A percentile compares a stretch with the other conserved stretches of the same genome.
Conservation (phyloP, 257 asterid genomes). For the Marsdenia floribunda region DNA sequence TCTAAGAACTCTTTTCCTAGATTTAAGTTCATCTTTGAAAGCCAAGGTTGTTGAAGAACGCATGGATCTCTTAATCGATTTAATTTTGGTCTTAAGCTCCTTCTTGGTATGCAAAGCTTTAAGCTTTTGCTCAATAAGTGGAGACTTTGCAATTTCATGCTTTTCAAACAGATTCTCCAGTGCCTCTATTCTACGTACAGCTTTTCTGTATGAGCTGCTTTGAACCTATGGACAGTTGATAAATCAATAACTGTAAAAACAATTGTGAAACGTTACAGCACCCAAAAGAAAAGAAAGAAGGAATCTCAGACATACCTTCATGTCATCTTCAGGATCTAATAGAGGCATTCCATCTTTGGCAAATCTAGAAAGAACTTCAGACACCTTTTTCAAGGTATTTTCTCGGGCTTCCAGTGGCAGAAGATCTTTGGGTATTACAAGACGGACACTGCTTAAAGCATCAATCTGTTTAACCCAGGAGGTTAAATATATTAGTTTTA, state of each 20-base stretch:
- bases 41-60: slow-evolving; percentile 83
- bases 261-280: not conserved
- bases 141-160: slow-evolving; percentile 78
- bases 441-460: slow-evolving; percentile 64
- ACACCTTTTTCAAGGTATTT: slow-evolving; percentile 81
- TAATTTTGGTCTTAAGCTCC: slow-evolving; percentile 72
- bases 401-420: slow-evolving; percentile 82
- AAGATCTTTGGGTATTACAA: slow-evolving; percentile 83
- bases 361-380: slow-evolving; percentile 75
- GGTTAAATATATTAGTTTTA: not conserved
- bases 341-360: slow-evolving; percentile 73
- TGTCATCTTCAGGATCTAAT: slow-evolving; percentile 92
- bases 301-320: slow-evolving; percentile 56
- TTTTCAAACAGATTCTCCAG: slow-evolving; percentile 85
- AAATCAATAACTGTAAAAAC: slow-evolving; percentile 6
- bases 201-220: slow-evolving; percentile 77
- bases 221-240: slow-evolving; percentile 52
- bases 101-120: slow-evolving; percentile 73
- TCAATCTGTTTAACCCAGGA: slow-evolving; percentile 46
- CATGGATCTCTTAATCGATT: slow-evolving; percentile 67
- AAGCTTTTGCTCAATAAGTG: slow-evolving; percentile 84
- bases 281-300: not conserved
- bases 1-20: slow-evolving; percentile 87
- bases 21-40: slow-evolving; percentile 94
- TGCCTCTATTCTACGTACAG: slow-evolving; percentile 78